These are phyloP conservation scores for Bipolaris bicolor DNA, from an alignment of 2,329 filamentous ascomycete genomes.

Conservation along the genomic window DNA sequence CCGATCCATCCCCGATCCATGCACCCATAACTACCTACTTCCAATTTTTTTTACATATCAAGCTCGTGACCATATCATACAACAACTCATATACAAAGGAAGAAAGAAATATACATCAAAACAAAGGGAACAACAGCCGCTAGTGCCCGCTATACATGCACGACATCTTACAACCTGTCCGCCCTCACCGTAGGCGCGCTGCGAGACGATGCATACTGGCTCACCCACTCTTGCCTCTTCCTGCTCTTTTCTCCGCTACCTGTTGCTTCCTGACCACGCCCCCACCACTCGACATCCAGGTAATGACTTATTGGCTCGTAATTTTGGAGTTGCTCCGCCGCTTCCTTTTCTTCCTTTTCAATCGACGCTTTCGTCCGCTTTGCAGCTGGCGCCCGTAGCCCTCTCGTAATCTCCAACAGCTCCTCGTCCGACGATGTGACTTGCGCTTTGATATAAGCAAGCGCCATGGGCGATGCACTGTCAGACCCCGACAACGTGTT, in stretches of 20 bases:
- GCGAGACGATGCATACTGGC: background rate
- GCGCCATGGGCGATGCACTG: constrained; percentile 47
- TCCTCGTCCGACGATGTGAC: constrained; percentile 77
- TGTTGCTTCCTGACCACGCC: background rate
- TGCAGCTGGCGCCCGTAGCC: constrained; percentile 14
- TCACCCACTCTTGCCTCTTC: background rate
- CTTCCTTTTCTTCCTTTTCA: background rate
- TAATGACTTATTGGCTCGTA: background rate
- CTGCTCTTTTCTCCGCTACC: background rate
- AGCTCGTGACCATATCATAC: background rate
- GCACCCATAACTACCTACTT: background rate
- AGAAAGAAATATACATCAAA: background rate
- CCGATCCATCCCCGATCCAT: background rate
- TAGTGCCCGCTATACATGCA: background rate
- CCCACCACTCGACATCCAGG: background rate
- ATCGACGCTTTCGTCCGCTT: background rate
- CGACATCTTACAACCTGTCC: background rate
- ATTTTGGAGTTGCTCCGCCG: background rate
- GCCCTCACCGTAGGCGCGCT: background rate
- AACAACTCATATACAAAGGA: background rate
- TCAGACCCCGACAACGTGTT: constrained; percentile 60
- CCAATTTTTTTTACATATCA: background rate
- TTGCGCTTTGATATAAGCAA: constrained; percentile 80
- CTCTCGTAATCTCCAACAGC: constrained; percentile 72
- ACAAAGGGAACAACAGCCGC: background rate